Base-by-base conservation (phyloP, 2,329 filamentous ascomycete species). In the Pseudohalonectria lignicola region DNA sequence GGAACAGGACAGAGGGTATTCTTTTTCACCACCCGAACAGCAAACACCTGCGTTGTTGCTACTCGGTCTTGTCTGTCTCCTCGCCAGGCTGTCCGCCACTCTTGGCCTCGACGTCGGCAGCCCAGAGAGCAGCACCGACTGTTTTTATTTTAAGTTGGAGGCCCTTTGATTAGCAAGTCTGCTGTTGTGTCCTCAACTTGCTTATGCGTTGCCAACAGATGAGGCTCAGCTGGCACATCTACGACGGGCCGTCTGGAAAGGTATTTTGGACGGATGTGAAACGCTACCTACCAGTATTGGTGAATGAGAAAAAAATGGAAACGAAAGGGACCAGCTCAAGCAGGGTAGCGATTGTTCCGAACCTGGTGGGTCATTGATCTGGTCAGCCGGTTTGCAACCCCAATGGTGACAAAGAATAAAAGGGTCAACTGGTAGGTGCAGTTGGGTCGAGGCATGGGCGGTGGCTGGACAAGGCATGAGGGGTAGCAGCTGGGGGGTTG, bases 51-150 rank as follows among this genome's bases (percentile, higher is more conserved):
- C n/a, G n/a, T n/a, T n/a, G n/a, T n/a, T n/a, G n/a, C n/a, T n/a
- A n/a, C n/a, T n/a, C n/a, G n/a, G n/a, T n/a, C n/a, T n/a, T n/a
- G n/a, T n/a, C n/a, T n/a, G n/a, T n/a, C n/a, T n/a, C n/a, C n/a
- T n/a, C n/a, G n/a, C n/a, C n/a, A n/a, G n/a, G n/a, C n/a, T n/a
- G n/a, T n/a, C n/a, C n/a, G n/a, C n/a, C n/a, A n/a, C n/a, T n/a
- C n/a, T 68, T 67, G 20, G 60, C 56, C 57, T 93, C 86, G 41
- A 93, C 74, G 56, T 93, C 87, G 15, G 86, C 84, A 30, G 90
- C 88, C 87, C 87, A 95, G n/a, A 96, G 64, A 7, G 90, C 90
- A 39, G 88, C 90, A 7, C 87, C 90, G 41, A 94, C 86, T 79
- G 34, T 7, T n/a, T n/a, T n/a, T n/a, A n/a, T n/a, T n/a, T n/a